Conservation (phyloP, 257 asterid genomes). For the Schizonepeta tenuifolia region DNA sequence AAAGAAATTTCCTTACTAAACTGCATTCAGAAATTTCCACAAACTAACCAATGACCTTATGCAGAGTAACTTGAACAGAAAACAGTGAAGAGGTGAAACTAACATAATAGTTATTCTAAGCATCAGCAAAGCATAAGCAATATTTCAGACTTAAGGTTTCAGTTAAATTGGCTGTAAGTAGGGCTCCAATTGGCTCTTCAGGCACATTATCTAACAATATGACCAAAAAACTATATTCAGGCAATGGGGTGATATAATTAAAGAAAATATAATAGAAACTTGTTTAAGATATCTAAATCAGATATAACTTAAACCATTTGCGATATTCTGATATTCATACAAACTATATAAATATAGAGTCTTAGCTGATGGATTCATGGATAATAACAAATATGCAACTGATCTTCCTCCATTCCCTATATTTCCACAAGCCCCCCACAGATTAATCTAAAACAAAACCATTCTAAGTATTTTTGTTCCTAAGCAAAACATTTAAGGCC, state of each 20-base stretch:
- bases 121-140: neutral
- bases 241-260: neutral
- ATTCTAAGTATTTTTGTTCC: neutral
- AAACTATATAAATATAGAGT: neutral
- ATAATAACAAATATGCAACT: neutral
- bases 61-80: conserved; percentile 11
- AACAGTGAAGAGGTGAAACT: conserved; percentile 1
- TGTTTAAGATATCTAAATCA: neutral
- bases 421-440: neutral
- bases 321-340: neutral
- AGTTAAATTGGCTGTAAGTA: neutral
- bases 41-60: conserved; percentile 11
- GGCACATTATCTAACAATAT: conserved; percentile 6
- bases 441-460: neutral
- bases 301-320: neutral
- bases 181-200: neutral
- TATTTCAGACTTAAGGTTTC: neutral
- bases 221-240: conserved; percentile 7
- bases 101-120: conserved; percentile 3
- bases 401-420: neutral
- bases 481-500: neutral
- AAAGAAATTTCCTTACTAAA: conserved; percentile 2
- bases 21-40: conserved; percentile 20
- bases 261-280: neutral
- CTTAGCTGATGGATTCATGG: neutral